phyloP scores from a whole-genome alignment of 2,329 filamentous ascomycete species.

The Blastomyces gilchristii region DNA sequence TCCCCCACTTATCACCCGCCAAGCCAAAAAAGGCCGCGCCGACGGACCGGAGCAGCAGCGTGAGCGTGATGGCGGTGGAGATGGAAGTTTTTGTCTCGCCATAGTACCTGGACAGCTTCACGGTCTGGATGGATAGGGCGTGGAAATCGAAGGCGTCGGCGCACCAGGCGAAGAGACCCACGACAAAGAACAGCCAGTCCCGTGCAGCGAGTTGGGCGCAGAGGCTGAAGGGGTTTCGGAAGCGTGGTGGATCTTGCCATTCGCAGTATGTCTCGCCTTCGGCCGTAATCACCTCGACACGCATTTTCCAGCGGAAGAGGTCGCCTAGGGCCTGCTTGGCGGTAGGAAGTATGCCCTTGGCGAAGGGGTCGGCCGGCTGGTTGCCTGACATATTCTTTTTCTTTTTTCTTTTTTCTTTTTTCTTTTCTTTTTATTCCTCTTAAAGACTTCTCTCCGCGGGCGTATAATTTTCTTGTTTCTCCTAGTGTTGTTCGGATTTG shows the following conservation, averaged over 20 bases:
- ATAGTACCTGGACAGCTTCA: constrained; percentile 45
- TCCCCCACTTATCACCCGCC: constrained; percentile 44
- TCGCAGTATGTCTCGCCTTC: constrained; percentile 55
- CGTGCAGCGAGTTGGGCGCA: constrained; percentile 52
- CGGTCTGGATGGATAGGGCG: constrained; percentile 49
- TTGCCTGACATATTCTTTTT: constrained; percentile 15
- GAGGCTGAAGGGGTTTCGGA: constrained; percentile 60
- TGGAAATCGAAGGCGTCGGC: constrained; percentile 57
- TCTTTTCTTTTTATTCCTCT: too few species aligned
- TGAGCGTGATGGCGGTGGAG: constrained; percentile 49
- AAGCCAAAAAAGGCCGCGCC: constrained; percentile 51
- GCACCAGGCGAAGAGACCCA: constrained; percentile 66
- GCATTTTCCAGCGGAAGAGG: constrained; percentile 64
- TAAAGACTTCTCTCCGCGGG: background rate
- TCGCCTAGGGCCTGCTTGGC: constrained; percentile 55
- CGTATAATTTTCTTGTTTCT: background rate
- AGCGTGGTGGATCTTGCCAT: constrained; percentile 56
- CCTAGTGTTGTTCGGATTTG: background rate
- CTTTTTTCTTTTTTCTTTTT: too few species aligned
- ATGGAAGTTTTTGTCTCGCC: constrained; percentile 47
- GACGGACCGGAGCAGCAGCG: constrained; percentile 52
- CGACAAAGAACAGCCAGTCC: constrained; percentile 66
- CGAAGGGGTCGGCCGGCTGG: constrained; percentile 55
- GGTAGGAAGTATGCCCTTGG: constrained; percentile 54
- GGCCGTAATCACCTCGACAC: constrained; percentile 56